These are phyloP conservation scores for Marchantia paleacea DNA, from an alignment of 225 moss, liverwort and hornwort genomes.

Conservation along the genomic window DNA sequence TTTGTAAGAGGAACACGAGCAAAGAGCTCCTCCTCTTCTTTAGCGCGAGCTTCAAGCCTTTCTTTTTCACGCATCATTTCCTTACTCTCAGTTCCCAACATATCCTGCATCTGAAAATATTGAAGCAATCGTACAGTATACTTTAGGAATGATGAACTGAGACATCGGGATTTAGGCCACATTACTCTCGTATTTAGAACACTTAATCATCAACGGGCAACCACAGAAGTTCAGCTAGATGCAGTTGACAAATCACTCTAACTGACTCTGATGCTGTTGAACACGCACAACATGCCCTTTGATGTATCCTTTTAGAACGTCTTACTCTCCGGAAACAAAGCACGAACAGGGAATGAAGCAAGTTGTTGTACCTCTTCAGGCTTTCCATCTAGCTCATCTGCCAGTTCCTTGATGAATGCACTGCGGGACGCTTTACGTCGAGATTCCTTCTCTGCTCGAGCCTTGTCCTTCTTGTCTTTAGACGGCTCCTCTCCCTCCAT, in stretches of 20 bases:
- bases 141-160: too few relatives aligned
- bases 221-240: too few relatives aligned
- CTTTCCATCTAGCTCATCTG: constrained; percentile 88
- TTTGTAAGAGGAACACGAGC: constrained; percentile 68
- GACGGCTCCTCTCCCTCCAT: constrained; percentile 71
- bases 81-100: constrained; percentile 60
- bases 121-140: too few relatives aligned
- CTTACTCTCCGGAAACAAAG: too few relatives aligned
- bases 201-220: too few relatives aligned
- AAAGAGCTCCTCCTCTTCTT: constrained; percentile 64
- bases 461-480: constrained; percentile 63
- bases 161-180: too few relatives aligned
- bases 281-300: too few relatives aligned
- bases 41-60: constrained; percentile 78
- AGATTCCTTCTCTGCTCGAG: constrained; percentile 70
- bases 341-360: neutral
- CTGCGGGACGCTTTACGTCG: constrained; percentile 72
- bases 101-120: constrained; percentile 50
- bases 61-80: constrained; percentile 85
- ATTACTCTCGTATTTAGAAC: too few relatives aligned
- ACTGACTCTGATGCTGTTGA: too few relatives aligned
- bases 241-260: too few relatives aligned
- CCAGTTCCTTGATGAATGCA: constrained; percentile 76
- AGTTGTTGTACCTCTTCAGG: constrained; percentile 55
- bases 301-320: too few relatives aligned